Percentiles rank a stretch among this genome's conserved stretches.
phyloP scores from a whole-genome alignment of 441 rosid genomes.

The Adansonia grandidieri region DNA sequence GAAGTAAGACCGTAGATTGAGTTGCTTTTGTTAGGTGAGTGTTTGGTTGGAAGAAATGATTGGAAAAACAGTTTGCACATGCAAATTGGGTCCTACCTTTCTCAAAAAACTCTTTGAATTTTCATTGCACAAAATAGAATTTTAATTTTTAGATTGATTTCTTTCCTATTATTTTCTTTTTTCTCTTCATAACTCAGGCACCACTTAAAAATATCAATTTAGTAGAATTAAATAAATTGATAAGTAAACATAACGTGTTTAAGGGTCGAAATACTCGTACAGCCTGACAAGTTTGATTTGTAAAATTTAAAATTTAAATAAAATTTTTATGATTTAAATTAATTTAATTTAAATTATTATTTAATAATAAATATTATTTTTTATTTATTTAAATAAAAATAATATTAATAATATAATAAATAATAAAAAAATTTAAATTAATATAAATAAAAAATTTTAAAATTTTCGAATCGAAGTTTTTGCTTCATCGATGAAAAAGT shows the following conservation, averaged over 20 bases:
- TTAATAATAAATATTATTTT: too few relatives aligned
- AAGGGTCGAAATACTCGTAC: too few relatives aligned
- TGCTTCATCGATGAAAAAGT: too few relatives aligned
- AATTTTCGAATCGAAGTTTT: neutral
- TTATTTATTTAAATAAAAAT: too few relatives aligned
- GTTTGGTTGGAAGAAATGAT: neutral
- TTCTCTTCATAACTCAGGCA: too few relatives aligned
- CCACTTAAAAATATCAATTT: too few relatives aligned
- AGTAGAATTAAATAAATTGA: too few relatives aligned
- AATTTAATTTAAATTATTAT: too few relatives aligned
- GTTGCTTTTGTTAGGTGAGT: neutral
- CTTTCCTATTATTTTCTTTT: too few relatives aligned
- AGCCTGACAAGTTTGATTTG: too few relatives aligned
- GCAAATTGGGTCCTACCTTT: constrained; percentile 8
- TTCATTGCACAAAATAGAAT: neutral
- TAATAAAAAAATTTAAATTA: neutral
- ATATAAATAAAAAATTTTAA: neutral
- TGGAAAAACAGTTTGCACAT: neutral
- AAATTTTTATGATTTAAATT: neutral
- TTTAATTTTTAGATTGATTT: neutral
- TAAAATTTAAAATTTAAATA: too few relatives aligned
- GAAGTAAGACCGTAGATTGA: neutral
- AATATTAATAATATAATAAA: neutral
- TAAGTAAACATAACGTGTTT: too few relatives aligned
- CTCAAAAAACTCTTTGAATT: neutral